Evolutionary conservation across 2,329 filamentous ascomycete genomes (phyloP), one percentile per base, ranked within the genome.

Genomic region (Fusarium caatingaense): DNA sequence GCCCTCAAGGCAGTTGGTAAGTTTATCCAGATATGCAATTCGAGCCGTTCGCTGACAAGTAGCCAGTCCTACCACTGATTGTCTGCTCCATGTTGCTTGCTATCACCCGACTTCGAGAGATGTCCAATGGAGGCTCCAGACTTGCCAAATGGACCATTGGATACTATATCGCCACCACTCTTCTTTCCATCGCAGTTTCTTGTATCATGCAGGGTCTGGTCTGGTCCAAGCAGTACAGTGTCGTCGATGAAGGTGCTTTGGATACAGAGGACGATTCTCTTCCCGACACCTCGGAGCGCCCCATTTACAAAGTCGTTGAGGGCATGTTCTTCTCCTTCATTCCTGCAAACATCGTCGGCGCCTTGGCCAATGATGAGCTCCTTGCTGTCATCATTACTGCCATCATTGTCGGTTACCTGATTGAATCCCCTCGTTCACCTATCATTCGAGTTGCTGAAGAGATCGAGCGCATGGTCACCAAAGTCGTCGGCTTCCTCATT

Each of bases 31-130:
- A 7, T 1, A 20, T 40, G 18, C 12, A 42, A 21, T 13, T 12
- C 16, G 2, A 7, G 2, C 3, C 18, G 2, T n/a, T 3, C 34
- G 20, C 64, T 72, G 8, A 69, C 57, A 20, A 37, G 7, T 30
- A 23, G 18, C 18, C 7, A 85, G 85, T 87, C 1, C 77, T 87
- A 3, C 85, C 85, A 3, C 75, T 87, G 56, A 87, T 87, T 44
- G 77, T 86, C 27, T 82, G 80, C 10, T 84, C 85, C 25, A 86
- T 87, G 79, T 82, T 87, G 48, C 78, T 86, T 20, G 83, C 85
- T 8, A 78, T 87, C 8, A 83, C 84, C 48, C 79, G 80, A n/a
- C 78, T 87, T 10, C 80, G 82, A 20, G 79, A 77, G 9, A 84
- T 87, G 80, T 76, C 81, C 13, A 72, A 79, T 12, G 80, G 81